Evolutionary conservation across 1,284 basidiomycete species (phyloP), one percentile per base, ranked within the genome.

Genomic region (Pseudozyma sp.): DNA sequence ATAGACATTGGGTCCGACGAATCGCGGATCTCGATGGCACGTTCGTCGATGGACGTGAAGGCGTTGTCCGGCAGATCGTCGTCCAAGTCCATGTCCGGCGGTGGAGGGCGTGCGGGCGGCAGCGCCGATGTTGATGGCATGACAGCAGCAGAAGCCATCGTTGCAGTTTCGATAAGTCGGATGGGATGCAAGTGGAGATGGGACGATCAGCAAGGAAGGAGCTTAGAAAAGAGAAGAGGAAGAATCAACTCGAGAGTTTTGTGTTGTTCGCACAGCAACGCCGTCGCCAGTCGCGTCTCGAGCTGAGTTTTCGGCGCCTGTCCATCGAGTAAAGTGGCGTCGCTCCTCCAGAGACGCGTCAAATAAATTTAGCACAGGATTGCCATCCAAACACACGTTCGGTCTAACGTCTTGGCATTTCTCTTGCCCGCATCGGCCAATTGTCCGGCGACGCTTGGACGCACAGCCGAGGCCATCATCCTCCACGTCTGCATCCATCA

Each of bases 1-100:
- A 97, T 95, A 54, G 89, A 88, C 79, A 88, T 87, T 0, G 88
- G 88, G 46, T 88, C 87, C 51, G 85, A 85, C n/a, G 88, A 85
- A 75, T 86, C 85, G 53, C 79, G 78, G 30, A 79, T 70, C 46
- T 84, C 78, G 75, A 86, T 72, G 71, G 61, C 58, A 31, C 67
- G 58, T 57, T 81, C 78, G 47, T 81, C 81, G 47, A 81, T 69
- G 24, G 64, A 54, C 6, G 65, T 56, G 31, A 81, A 59, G 17
- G 70, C 78, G 11, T 74, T 62, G 54, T 81, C 79, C 14, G 54
- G 62, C 6, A 78, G 61, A 29, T 77, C 68, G 19, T 68, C 61
- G 51, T 79, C 77, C 33, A 79, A 34, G 49, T 77, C 71, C 77
- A 77, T 72, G 24, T 76, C 63, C 7, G 77, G 77, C 48, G 77